Conservation (phyloP, 2,329 filamentous ascomycete genomes). For the Hymenoscyphus repandus region DNA sequence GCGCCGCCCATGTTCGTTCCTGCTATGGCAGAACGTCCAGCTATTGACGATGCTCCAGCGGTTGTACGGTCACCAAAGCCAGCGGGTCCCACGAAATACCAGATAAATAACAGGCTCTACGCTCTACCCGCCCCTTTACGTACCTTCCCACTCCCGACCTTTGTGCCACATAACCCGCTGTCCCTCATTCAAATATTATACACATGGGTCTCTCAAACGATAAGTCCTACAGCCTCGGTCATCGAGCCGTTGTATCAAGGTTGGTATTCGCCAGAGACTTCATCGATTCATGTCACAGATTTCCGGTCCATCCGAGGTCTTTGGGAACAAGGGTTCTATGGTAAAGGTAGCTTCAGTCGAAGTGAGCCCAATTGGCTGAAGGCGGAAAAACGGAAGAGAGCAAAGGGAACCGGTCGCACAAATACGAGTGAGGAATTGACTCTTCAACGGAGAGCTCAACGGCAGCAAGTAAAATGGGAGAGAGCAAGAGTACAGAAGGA, state of each 20-base stretch:
- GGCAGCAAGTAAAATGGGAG: conserved; percentile 82
- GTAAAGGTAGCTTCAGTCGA: conserved; percentile 86
- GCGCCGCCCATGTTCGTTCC: conserved; percentile 3
- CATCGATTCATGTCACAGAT: conserved; percentile 80
- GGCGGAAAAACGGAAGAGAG: conserved; percentile 63
- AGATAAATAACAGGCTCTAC: conserved; percentile 67
- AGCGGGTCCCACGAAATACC: conserved; percentile 29
- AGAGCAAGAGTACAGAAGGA: conserved; percentile 83
- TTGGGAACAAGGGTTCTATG: conserved; percentile 97
- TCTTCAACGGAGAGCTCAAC: conserved; percentile 68
- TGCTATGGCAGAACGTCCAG: background rate
- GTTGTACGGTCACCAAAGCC: conserved; percentile 8
- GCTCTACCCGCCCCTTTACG: conserved; percentile 73
- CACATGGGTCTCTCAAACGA: conserved; percentile 68
- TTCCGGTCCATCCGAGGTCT: conserved; percentile 68
- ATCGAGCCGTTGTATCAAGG: conserved; percentile 62
- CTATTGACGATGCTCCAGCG: conserved; percentile 5
- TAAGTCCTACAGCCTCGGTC: conserved; percentile 61
- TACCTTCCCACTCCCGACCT: conserved; percentile 76
- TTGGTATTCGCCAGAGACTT: conserved; percentile 75
- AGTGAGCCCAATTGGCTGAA: conserved; percentile 94
- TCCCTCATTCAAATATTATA: conserved; percentile 78
- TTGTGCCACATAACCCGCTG: conserved; percentile 89
- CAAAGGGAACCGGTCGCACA: conserved; percentile 54
- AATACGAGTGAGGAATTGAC: conserved; percentile 81